Evolutionary conservation across 2,329 filamentous ascomycete genomes (phyloP).

Genomic region (Penicillium sp.): DNA sequence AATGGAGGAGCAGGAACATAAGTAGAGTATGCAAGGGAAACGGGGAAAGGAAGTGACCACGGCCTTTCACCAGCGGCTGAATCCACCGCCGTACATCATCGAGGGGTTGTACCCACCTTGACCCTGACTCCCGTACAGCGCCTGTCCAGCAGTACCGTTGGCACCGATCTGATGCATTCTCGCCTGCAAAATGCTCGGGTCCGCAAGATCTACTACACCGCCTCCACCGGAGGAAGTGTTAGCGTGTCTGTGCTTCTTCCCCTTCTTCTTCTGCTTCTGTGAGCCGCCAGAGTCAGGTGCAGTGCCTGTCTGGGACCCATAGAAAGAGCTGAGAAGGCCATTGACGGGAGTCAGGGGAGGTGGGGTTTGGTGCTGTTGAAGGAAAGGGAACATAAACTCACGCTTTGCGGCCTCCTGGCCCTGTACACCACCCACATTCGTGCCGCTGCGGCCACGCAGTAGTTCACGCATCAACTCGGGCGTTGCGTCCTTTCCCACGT

Average conservation of each 20-base stretch:
- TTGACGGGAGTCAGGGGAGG: conserved; percentile 88
- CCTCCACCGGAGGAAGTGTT: conserved; percentile 99
- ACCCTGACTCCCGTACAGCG: conserved; percentile 81
- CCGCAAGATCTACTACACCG: conserved; percentile 99
- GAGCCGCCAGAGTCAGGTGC: conserved; percentile 77
- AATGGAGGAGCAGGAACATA: conserved; percentile 24
- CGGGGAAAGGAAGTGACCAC: conserved; percentile 1
- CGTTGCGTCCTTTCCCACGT: conserved; percentile 62
- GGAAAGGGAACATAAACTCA: conserved; percentile 96
- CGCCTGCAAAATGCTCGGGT: conserved; percentile 99
- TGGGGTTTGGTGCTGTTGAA: conserved; percentile 83
- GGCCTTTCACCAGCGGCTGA: conserved; percentile 67
- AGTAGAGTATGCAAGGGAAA: conserved; percentile 10
- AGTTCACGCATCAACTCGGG: conserved; percentile 79
- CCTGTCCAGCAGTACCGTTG: conserved; percentile 71
- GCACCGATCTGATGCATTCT: conserved; percentile 89
- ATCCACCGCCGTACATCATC: conserved; percentile 75
- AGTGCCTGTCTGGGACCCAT: conserved; percentile 78
- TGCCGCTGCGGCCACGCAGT: conserved; percentile 64
- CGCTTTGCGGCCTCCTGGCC: conserved; percentile 87
- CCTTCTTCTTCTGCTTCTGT: conserved; percentile 99
- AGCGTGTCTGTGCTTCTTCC: conserved; percentile 99
- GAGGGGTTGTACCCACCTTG: conserved; percentile 86
- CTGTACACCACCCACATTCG: conserved; percentile 63
- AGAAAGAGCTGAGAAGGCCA: conserved; percentile 87